A percentile compares a stretch with the other conserved stretches of the same genome.
These are phyloP conservation scores for Vigna hirtella DNA, from an alignment of 306 rosid genomes.

Conservation along the genomic window DNA sequence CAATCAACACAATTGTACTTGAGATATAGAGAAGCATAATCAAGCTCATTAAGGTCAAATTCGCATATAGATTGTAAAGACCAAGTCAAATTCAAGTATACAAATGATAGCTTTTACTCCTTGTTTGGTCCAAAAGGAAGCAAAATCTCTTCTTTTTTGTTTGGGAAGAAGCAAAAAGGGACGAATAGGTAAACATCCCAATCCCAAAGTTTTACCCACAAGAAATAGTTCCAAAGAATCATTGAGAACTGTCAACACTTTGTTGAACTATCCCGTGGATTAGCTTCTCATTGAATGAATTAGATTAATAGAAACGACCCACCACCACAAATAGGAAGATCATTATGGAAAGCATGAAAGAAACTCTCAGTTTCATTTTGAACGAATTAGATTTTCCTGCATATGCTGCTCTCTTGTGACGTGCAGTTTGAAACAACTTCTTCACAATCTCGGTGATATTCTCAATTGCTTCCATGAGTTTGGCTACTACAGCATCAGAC, in stretches of 20 bases:
- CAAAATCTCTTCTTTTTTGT: neutral
- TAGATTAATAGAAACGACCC: conserved; percentile 42
- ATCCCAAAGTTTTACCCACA: neutral
- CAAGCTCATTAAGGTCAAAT: neutral
- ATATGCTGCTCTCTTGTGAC: neutral
- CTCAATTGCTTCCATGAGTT: conserved; percentile 57
- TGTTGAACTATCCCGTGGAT: conserved; percentile 54
- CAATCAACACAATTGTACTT: neutral
- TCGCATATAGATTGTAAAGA: conserved; percentile 13
- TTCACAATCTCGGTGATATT: conserved; percentile 55
- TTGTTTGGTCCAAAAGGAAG: neutral
- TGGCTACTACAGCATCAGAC: conserved; percentile 49
- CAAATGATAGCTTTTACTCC: conserved; percentile 5
- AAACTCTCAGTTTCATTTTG: conserved; percentile 60
- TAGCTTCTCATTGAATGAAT: neutral
- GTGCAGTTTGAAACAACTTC: conserved; percentile 47
- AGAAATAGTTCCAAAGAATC: neutral
- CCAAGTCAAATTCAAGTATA: neutral
- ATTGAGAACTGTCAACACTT: conserved; percentile 41
- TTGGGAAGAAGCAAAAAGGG: neutral
- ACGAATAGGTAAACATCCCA: neutral
- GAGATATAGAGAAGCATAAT: neutral
- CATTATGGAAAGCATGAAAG: conserved; percentile 74
- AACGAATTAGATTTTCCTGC: conserved; percentile 36
- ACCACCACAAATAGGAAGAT: conserved; percentile 77